phyloP scores from a whole-genome alignment of 257 asterid genomes.

The Solanum lycopersicoides region DNA sequence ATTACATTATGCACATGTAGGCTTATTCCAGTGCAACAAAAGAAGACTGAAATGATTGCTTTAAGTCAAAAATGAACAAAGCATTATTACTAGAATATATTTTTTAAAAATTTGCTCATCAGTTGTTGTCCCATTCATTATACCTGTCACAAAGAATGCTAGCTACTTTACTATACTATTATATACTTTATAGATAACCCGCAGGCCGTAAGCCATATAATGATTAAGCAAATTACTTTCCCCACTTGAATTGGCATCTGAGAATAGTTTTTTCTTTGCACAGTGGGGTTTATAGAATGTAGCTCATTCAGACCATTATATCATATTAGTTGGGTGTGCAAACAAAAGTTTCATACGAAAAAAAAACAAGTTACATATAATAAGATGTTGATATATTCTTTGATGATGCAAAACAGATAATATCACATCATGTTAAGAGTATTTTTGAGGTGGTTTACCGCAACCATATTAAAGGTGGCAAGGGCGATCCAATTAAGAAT shows the following conservation, averaged over 20 bases:
- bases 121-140: neutral
- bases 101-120: neutral
- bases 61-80: constrained; percentile 2
- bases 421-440: neutral
- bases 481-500: neutral
- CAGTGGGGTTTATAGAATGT: neutral
- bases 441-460: neutral
- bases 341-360: neutral
- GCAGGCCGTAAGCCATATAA: neutral
- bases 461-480: neutral
- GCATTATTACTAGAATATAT: neutral
- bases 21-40: neutral
- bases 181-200: neutral
- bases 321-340: neutral
- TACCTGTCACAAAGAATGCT: neutral
- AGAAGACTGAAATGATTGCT: constrained; percentile 5
- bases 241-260: constrained; percentile 1
- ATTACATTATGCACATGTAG: constrained; percentile 3
- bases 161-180: neutral
- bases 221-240: neutral
- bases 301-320: neutral
- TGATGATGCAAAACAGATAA: neutral
- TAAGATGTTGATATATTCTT: neutral
- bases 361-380: neutral
- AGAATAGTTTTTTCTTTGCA: neutral